These are phyloP conservation scores for Gautieria morchelliformis DNA, from an alignment of 768 basidiomycete genomes.

Conservation along the genomic window DNA sequence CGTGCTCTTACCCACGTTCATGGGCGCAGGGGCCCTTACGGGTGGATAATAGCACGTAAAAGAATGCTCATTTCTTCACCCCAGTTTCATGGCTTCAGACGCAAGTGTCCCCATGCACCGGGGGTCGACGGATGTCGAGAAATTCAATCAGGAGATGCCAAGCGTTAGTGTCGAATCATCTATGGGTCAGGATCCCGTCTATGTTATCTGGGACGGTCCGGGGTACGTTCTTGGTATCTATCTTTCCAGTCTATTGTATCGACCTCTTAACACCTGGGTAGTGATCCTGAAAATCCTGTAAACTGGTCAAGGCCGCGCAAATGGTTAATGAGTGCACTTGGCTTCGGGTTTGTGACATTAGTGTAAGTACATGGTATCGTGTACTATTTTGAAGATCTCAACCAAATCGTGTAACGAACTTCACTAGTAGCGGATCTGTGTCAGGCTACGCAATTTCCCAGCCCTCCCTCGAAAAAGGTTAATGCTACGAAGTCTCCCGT, in stretches of 20 bases:
- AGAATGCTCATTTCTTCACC: too few species aligned
- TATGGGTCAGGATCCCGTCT: background rate
- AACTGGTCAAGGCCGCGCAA: slow-evolving; percentile 40
- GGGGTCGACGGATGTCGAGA: background rate
- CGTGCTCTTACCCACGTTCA: too few species aligned
- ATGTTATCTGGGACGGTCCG: slow-evolving; percentile 1
- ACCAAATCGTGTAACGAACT: background rate
- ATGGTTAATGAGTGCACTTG: slow-evolving; percentile 32
- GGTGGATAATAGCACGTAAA: too few species aligned
- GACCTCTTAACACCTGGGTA: background rate
- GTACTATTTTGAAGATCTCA: background rate
- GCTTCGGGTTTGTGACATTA: slow-evolving; percentile 1
- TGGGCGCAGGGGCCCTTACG: too few species aligned
- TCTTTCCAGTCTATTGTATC: background rate
- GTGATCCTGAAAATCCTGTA: slow-evolving; percentile 46
- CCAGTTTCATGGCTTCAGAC: too few species aligned
- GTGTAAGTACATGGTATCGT: background rate
- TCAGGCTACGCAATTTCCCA: slow-evolving; percentile 3
- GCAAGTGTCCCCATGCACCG: too few species aligned
- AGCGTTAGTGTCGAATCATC: background rate
- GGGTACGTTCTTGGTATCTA: background rate
- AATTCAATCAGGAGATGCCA: background rate
- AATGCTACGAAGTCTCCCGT: background rate
- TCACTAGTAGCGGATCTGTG: background rate
- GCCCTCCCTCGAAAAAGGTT: slow-evolving; percentile 2